A percentile compares a stretch with the other conserved stretches of the same genome.
Conservation (phyloP, 129 eudicot species). For the Helianthus tuberosus region DNA sequence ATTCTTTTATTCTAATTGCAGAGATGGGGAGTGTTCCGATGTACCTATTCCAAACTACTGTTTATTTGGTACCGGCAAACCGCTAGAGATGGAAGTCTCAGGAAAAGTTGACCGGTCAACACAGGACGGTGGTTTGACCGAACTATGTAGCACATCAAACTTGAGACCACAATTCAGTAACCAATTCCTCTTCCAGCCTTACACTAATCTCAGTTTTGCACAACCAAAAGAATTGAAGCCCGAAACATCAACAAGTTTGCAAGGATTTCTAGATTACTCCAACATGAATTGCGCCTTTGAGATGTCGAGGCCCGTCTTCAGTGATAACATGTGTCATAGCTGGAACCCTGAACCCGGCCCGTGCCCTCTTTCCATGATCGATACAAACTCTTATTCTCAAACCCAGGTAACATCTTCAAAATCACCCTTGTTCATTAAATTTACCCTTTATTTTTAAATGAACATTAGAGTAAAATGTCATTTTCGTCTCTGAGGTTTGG, state of each 20-base stretch:
- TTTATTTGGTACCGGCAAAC: constrained; percentile 47
- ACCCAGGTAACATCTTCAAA: constrained; percentile 42
- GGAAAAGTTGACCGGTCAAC: constrained; percentile 48
- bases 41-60: constrained; percentile 48
- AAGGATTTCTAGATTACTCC: constrained; percentile 53
- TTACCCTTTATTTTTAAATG: not conserved
- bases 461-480: too few species aligned
- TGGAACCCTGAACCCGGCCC: constrained; percentile 59
- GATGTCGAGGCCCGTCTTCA: constrained; percentile 53
- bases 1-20: constrained; percentile 28
- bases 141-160: constrained; percentile 47
- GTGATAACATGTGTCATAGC: constrained; percentile 44
- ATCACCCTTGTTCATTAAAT: not conserved
- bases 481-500: too few species aligned
- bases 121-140: constrained; percentile 55
- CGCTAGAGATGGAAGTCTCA: constrained; percentile 49
- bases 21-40: constrained; percentile 72
- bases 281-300: constrained; percentile 50
- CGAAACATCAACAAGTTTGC: constrained; percentile 50
- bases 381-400: constrained; percentile 52
- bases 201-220: constrained; percentile 44
- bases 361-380: constrained; percentile 47
- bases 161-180: constrained; percentile 63
- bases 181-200: constrained; percentile 53
- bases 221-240: constrained; percentile 46